Evolutionary conservation across 2,329 filamentous ascomycete genomes (phyloP), one percentile per base, ranked within the genome.

Genomic region (Pseudogymnoascus sp.): DNA sequence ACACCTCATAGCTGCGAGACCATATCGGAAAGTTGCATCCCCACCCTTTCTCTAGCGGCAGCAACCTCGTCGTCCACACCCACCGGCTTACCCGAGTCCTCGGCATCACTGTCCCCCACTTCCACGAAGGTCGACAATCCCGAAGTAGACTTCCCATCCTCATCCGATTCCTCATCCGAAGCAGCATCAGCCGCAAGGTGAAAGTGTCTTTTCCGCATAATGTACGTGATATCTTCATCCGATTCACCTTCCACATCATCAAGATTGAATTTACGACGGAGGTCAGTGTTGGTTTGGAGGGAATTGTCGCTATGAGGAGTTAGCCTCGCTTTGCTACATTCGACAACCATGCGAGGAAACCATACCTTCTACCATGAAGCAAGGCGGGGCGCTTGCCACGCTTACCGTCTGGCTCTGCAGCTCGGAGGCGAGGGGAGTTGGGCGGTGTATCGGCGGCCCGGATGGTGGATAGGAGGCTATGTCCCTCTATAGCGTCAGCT

Each of bases 31-130:
- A 77, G 69, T 16, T 79, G 77, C 33, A 76, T 72, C 65, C 78
- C 78, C 14, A 83, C 77, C 45, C 78, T 80, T 69, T 85, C 83
- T 68, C 86, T 83, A 2, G 80, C 79, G 26, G 86, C 70, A 1
- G 82, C 82, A 4, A 86, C 74, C 1, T 83, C 83, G 14, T 78
- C 76, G 3, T 76, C 74, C 1, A 84, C 78, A 31, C 79, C 76
- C 2, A 83, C 69, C 41, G 76, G 74, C 23, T 77, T 74, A 37
- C 74, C 71, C 4, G 74, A 77, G 12, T 71, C 72, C 39, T 72
- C 69, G 26, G 66, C 61, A 12, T 71, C 64, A 60, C 76, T 74
- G 11, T 70, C 66, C 37, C 69, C 64, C 66, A 74, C 73, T 71
- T 74, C 60, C 8, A 65, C 62, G 2, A 68, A 68, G 7, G 63